phyloP scores from a whole-genome alignment of 2,329 filamentous ascomycete species.

The Calonectria leucothoes region DNA sequence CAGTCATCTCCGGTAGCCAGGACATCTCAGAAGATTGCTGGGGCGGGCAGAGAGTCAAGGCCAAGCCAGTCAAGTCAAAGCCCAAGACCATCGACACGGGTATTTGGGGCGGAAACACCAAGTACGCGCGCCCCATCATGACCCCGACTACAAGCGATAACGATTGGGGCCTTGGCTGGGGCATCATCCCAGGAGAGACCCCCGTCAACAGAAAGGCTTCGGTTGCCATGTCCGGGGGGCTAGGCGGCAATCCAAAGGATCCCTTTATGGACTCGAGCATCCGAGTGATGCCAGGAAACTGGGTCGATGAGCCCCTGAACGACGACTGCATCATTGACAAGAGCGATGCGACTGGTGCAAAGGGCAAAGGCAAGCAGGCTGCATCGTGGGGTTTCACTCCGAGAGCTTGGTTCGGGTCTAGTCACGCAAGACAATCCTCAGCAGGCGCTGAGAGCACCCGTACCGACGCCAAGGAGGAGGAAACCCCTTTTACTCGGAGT shows the following conservation, averaged over 20 bases:
- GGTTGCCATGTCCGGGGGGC: not conserved
- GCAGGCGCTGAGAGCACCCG: not conserved
- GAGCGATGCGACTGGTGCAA: not conserved
- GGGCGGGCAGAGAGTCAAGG: not conserved
- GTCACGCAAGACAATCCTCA: not conserved
- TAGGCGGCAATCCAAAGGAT: not conserved
- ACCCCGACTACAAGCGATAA: not conserved
- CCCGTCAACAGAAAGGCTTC: not conserved
- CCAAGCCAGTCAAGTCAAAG: not conserved
- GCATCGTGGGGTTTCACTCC: not conserved
- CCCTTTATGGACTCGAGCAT: not conserved
- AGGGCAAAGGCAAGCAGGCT: not conserved
- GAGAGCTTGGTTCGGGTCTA: not conserved
- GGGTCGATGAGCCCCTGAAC: not conserved
- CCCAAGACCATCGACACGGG: not conserved
- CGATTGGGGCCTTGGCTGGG: not conserved
- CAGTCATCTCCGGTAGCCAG: not conserved
- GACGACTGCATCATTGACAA: not conserved
- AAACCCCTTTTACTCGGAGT: not conserved
- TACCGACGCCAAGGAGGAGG: not conserved
- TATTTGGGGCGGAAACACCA: not conserved
- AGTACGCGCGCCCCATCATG: not conserved
- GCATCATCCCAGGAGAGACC: not conserved
- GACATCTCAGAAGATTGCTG: not conserved
- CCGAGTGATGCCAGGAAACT: not conserved